Evolutionary conservation across 306 rosid genomes (phyloP).

Genomic region (Acmispon strigosus): DNA sequence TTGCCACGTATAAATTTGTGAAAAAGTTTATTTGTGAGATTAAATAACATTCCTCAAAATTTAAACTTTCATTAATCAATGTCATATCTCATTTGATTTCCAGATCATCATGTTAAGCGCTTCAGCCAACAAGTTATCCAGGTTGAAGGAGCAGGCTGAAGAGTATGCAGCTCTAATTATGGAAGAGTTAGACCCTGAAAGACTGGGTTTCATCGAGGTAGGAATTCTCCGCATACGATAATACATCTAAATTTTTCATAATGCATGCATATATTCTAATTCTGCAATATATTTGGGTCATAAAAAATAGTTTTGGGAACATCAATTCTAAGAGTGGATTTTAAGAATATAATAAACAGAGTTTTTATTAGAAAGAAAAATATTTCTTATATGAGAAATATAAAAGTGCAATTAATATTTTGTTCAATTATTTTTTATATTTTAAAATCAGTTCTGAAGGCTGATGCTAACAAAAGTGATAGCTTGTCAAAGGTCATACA

Average conservation of each 20-base stretch:
- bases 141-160: conserved; percentile 94
- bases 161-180: conserved; percentile 93
- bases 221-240: background rate
- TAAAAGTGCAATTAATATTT: too few relatives aligned
- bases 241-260: background rate
- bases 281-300: background rate
- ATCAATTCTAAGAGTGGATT: too few relatives aligned
- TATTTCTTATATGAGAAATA: too few relatives aligned
- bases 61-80: background rate
- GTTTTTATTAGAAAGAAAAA: too few relatives aligned
- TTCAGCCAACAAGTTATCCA: conserved; percentile 77
- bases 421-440: too few relatives aligned
- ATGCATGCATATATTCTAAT: background rate
- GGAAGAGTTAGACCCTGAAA: conserved; percentile 94
- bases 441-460: too few relatives aligned
- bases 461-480: too few relatives aligned
- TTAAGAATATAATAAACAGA: too few relatives aligned
- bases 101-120: conserved; percentile 92
- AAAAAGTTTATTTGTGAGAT: background rate
- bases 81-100: conserved; percentile 3
- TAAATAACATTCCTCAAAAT: background rate
- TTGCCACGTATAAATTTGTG: background rate
- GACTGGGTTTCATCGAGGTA: conserved; percentile 90
- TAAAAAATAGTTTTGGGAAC: too few relatives aligned
- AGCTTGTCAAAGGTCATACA: too few relatives aligned